Percentiles rank a stretch among this genome's conserved stretches.
These are phyloP conservation scores for Castanospermum australe DNA, from an alignment of 306 rosid genomes.

Conservation along the genomic window DNA sequence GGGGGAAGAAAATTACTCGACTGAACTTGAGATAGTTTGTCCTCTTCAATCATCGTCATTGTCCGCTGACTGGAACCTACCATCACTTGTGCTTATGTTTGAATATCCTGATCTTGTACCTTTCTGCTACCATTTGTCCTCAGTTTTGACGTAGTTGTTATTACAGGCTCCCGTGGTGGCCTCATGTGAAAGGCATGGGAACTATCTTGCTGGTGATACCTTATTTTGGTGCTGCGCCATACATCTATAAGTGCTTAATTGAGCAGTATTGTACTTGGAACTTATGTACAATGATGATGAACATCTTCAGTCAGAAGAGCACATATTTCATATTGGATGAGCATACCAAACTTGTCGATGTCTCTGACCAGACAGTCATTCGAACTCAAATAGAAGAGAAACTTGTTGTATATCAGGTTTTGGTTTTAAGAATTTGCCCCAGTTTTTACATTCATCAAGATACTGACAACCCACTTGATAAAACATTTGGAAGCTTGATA, in stretches of 20 bases:
- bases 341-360: neutral
- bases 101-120: neutral
- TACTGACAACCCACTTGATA: neutral
- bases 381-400: slow-evolving; percentile 31
- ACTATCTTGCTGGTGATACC: slow-evolving; percentile 53
- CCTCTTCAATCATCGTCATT: neutral
- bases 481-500: neutral
- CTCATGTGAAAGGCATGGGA: slow-evolving; percentile 47
- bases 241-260: slow-evolving; percentile 37
- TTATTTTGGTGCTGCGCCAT: slow-evolving; percentile 49
- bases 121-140: slow-evolving; percentile 5
- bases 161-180: slow-evolving; percentile 64
- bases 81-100: neutral
- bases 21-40: neutral
- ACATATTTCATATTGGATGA: neutral
- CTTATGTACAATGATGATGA: slow-evolving; percentile 9
- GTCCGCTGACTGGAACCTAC: neutral
- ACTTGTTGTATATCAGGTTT: slow-evolving; percentile 35
- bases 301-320: slow-evolving; percentile 16
- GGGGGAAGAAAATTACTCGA: neutral
- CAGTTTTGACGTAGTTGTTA: slow-evolving; percentile 4
- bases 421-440: neutral
- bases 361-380: slow-evolving; percentile 23
- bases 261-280: slow-evolving; percentile 24
- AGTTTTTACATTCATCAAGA: neutral